Conservation (phyloP, 2,329 filamentous ascomycete genomes). For the Aureobasidium pullulans region DNA sequence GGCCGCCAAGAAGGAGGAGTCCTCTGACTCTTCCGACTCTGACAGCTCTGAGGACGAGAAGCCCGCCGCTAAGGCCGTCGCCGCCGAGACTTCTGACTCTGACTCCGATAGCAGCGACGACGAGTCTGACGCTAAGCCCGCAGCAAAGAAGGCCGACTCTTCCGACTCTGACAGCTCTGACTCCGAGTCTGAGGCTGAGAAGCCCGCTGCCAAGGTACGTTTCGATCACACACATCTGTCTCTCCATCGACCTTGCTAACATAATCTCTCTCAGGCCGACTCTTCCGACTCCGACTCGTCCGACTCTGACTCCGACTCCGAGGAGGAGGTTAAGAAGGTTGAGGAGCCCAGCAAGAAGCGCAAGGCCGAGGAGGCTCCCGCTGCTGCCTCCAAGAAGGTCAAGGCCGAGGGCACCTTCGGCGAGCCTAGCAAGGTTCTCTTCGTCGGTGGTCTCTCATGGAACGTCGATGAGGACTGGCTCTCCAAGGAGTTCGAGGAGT, state of each 20-base stretch:
- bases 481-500: constrained; percentile 71
- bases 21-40: constrained; percentile 18
- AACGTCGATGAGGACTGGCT: constrained; percentile 79
- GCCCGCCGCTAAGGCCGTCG: constrained; percentile 25
- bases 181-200: constrained; percentile 23
- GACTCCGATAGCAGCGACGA: constrained; percentile 18
- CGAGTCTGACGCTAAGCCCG: constrained; percentile 24
- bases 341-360: constrained; percentile 35
- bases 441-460: constrained; percentile 87
- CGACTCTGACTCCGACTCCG: constrained; percentile 23
- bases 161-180: constrained; percentile 17
- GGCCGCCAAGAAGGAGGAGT: constrained; percentile 19
- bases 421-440: constrained; percentile 60
- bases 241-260: background rate
- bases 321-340: constrained; percentile 35
- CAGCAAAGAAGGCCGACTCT: constrained; percentile 27
- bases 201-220: constrained; percentile 26
- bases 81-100: constrained; percentile 19
- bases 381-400: constrained; percentile 30
- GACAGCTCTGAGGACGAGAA: constrained; percentile 26
- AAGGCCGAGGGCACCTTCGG: constrained; percentile 30
- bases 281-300: constrained; percentile 17
- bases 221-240: background rate
- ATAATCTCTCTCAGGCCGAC: background rate
- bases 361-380: constrained; percentile 38